Conservation (phyloP, 805 yeast species). For the Saturnispora sanitii region DNA sequence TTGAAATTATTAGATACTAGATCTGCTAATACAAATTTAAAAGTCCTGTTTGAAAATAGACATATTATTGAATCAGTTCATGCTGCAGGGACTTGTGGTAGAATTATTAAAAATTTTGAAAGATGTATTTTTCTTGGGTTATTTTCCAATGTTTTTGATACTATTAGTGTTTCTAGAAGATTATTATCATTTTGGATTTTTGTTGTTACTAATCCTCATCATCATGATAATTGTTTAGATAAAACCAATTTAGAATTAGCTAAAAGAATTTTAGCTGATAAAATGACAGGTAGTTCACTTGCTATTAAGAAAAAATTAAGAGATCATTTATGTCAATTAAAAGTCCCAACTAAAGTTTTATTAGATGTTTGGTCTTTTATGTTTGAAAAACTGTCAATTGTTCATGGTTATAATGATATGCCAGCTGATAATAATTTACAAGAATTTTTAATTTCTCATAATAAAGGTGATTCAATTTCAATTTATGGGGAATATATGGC, state of each 20-base stretch:
- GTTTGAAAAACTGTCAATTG: constrained; percentile 28
- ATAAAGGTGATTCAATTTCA: constrained; percentile 14
- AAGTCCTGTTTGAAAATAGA: constrained; percentile 3
- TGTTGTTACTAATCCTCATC: constrained; percentile 17
- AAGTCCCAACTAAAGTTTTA: constrained; percentile 31
- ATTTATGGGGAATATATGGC: constrained; percentile 69
- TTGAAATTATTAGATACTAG: constrained; percentile 30
- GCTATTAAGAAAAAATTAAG: constrained; percentile 65
- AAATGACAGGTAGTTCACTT: constrained; percentile 57
- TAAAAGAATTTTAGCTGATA: constrained; percentile 40
- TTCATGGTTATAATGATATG: constrained; percentile 8
- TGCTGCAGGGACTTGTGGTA: constrained; percentile 21
- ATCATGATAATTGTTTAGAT: constrained; percentile 19
- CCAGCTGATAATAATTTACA: background rate
- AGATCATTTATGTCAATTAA: constrained; percentile 26
- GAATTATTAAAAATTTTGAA: constrained; percentile 35
- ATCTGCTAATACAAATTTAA: constrained; percentile 21
- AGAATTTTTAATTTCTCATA: constrained; percentile 3
- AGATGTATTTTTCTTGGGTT: constrained; percentile 42
- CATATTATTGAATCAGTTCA: constrained; percentile 14
- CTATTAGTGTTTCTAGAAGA: constrained; percentile 38
- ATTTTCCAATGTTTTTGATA: constrained; percentile 41
- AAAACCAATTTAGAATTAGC: constrained; percentile 30
- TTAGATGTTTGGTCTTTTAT: constrained; percentile 35
- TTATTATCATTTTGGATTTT: constrained; percentile 25